Conservation (phyloP, 1,139 yeast species). For the Candida sp. region DNA sequence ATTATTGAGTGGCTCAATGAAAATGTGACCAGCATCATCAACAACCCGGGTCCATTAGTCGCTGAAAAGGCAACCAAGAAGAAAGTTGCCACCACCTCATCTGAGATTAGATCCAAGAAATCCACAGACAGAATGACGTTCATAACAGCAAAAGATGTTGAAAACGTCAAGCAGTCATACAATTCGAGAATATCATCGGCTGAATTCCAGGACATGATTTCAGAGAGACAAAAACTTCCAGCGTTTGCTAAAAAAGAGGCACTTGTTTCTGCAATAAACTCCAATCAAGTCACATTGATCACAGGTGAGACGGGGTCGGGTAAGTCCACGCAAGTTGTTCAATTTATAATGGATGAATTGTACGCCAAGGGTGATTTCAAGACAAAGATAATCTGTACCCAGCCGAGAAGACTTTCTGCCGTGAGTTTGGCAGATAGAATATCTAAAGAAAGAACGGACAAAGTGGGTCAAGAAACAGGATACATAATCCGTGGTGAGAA, state of each 20-base stretch:
- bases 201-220: slow-evolving; percentile 16
- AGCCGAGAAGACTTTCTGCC: slow-evolving; percentile 95
- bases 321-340: slow-evolving; percentile 92
- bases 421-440: slow-evolving; percentile 95
- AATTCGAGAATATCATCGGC: slow-evolving; percentile 3
- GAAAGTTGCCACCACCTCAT: neutral
- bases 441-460: slow-evolving; percentile 75
- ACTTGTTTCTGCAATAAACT: slow-evolving; percentile 58
- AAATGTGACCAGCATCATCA: slow-evolving; percentile 57
- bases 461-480: slow-evolving; percentile 82
- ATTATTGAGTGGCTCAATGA: slow-evolving; percentile 79
- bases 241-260: slow-evolving; percentile 76
- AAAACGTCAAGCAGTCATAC: slow-evolving; percentile 28
- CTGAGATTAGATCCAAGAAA: neutral
- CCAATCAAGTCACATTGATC: slow-evolving; percentile 70
- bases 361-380: slow-evolving; percentile 45
- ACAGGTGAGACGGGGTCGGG: slow-evolving; percentile 99
- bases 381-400: slow-evolving; percentile 83
- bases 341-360: slow-evolving; percentile 77
- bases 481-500: slow-evolving; percentile 92
- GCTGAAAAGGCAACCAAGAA: neutral
- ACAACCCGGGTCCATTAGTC: slow-evolving; percentile 74
- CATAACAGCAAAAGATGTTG: slow-evolving; percentile 13
- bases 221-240: slow-evolving; percentile 63
- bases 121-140: neutral